These are phyloP conservation scores for Agaricus subrufescens DNA, from an alignment of 768 basidiomycete genomes.

Conservation along the genomic window DNA sequence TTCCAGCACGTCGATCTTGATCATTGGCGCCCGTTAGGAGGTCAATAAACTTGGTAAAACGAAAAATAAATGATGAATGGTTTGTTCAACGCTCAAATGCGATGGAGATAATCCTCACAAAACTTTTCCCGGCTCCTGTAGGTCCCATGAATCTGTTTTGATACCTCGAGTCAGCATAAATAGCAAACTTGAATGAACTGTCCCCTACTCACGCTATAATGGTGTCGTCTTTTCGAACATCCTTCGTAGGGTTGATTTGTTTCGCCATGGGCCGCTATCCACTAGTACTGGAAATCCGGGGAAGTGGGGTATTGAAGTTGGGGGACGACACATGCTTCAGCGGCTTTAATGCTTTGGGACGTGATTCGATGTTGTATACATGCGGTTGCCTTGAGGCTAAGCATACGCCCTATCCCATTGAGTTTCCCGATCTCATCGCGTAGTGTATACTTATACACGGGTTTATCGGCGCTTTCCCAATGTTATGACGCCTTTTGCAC, in stretches of 20 bases:
- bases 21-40: slow-evolving; percentile 10
- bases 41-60: slow-evolving; percentile 20
- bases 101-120: slow-evolving; percentile 13
- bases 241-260: background rate
- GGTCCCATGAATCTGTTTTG: slow-evolving; percentile 22
- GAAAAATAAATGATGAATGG: too few relatives aligned
- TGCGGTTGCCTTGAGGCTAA: slow-evolving; percentile 1
- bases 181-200: background rate
- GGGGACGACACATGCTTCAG: background rate
- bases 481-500: too few relatives aligned
- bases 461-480: too few relatives aligned
- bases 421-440: too few relatives aligned
- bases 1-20: slow-evolving; percentile 11
- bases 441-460: too few relatives aligned
- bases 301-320: background rate
- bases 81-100: background rate
- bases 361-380: background rate
- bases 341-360: background rate
- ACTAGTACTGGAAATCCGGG: background rate
- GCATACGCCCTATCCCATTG: background rate
- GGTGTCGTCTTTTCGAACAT: slow-evolving; percentile 14
- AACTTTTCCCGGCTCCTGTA: slow-evolving; percentile 25
- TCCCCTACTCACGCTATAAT: slow-evolving; percentile 17
- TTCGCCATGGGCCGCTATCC: background rate
- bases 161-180: background rate